Conservation (phyloP, 202 grass and related monocot genomes). For the Saccharum hybrid region DNA sequence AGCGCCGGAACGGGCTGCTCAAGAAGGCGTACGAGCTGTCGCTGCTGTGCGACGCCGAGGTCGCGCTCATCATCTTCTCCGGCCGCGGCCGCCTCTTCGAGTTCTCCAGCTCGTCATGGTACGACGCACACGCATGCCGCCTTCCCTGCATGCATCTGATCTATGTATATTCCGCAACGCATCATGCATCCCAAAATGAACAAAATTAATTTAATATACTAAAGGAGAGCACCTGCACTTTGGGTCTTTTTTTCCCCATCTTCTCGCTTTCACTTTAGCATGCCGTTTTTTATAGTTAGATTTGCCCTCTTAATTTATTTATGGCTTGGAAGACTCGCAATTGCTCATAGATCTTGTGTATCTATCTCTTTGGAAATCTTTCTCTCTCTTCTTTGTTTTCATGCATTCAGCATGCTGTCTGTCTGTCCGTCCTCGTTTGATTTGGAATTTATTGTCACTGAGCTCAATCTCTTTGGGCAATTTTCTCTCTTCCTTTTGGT, state of each 20-base stretch:
- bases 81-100: constrained; percentile 78
- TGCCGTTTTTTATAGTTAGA: neutral
- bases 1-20: constrained; percentile 72
- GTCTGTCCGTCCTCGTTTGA: neutral
- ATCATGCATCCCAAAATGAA: neutral
- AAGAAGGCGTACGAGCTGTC: constrained; percentile 82
- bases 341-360: constrained; percentile 23
- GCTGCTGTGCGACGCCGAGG: constrained; percentile 71
- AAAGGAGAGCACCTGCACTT: neutral
- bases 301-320: neutral
- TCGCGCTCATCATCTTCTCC: constrained; percentile 82
- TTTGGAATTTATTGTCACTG: neutral
- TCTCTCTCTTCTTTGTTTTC: neutral
- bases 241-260: neutral
- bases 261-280: neutral
- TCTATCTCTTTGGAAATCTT: neutral
- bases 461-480: neutral
- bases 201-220: neutral
- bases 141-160: neutral
- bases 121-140: constrained; percentile 2
- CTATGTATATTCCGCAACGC: neutral
- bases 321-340: too few species aligned
- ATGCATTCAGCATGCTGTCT: too few species aligned
- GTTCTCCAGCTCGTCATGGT: constrained; percentile 76
- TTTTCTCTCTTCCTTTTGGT: neutral